These are phyloP conservation scores for Brachypodium distachyon DNA, from an alignment of 202 grass and related monocot species.

Conservation along the genomic window DNA sequence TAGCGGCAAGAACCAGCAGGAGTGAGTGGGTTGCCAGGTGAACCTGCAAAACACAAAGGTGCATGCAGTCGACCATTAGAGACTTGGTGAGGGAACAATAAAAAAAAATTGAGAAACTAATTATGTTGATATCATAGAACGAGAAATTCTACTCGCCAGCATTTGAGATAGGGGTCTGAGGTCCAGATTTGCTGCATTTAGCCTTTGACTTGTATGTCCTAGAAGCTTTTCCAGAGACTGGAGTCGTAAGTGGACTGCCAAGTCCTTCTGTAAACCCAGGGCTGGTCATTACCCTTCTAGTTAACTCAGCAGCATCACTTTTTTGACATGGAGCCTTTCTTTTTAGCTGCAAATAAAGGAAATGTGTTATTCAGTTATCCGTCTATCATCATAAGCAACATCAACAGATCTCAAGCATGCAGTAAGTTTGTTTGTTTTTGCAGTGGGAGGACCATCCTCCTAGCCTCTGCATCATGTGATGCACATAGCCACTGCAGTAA, in stretches of 20 bases:
- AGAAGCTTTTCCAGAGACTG: conserved; percentile 48
- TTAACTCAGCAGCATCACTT: conserved; percentile 39
- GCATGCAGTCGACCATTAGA: conserved; percentile 3
- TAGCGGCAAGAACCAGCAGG: conserved; percentile 50
- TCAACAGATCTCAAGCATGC: background rate
- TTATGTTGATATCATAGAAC: background rate
- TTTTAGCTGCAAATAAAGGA: conserved; percentile 48
- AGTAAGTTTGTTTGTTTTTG: too few species aligned
- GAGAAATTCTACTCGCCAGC: conserved; percentile 37
- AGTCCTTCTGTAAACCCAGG: conserved; percentile 48
- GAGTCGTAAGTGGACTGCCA: conserved; percentile 40
- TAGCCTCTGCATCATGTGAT: too few species aligned
- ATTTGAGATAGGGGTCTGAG: conserved; percentile 49
- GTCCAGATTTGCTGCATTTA: conserved; percentile 43
- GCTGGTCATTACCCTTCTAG: conserved; percentile 30
- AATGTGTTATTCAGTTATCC: background rate
- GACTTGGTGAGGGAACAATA: background rate
- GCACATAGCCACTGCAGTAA: too few species aligned
- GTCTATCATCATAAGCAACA: background rate
- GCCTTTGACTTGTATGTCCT: conserved; percentile 48
- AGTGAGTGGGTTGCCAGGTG: conserved; percentile 62
- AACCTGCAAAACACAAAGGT: conserved; percentile 49
- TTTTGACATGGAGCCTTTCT: conserved; percentile 47
- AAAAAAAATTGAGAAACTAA: background rate
- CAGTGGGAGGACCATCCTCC: too few species aligned